A percentile compares a stretch with the other conserved stretches of the same genome.
Conservation (phyloP, 192 early-diverging fungal genomes). For the Linnemannia elongata region DNA sequence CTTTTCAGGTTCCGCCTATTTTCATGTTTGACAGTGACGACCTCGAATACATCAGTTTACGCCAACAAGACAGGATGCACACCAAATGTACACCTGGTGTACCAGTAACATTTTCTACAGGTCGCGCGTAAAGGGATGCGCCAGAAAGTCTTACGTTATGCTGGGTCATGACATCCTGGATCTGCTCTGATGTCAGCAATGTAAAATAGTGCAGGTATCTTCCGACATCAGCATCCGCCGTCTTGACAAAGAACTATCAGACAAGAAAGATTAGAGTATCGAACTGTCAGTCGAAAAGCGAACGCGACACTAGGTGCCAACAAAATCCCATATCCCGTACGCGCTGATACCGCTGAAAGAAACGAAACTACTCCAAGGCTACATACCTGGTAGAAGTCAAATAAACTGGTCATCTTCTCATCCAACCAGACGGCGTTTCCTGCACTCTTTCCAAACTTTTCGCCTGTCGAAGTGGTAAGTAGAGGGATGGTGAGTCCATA, state of each 20-base stretch:
- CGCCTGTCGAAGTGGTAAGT: constrained; percentile 87
- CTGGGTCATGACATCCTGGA: constrained; percentile 70
- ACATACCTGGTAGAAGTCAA: constrained; percentile 94
- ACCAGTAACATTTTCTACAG: background rate
- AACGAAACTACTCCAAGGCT: background rate
- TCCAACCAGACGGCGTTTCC: constrained; percentile 98
- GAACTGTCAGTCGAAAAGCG: background rate
- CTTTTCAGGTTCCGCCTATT: constrained; percentile 69
- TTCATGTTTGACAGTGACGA: background rate
- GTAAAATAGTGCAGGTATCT: constrained; percentile 87
- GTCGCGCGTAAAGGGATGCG: background rate
- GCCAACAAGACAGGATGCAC: background rate
- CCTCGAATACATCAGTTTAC: background rate
- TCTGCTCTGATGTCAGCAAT: constrained; percentile 73
- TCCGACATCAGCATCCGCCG: constrained; percentile 84
- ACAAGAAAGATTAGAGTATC: background rate
- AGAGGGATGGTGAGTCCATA: constrained; percentile 92
- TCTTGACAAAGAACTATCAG: constrained; percentile 85
- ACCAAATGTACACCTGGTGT: background rate
- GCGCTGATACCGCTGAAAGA: background rate
- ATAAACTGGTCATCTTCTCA: constrained; percentile 79
- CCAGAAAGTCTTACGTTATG: constrained; percentile 69
- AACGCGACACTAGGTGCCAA: background rate
- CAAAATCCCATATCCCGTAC: background rate
- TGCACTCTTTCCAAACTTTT: constrained; percentile 98